Conservation (phyloP, 805 yeast species). For the Komagataella pastoris region DNA sequence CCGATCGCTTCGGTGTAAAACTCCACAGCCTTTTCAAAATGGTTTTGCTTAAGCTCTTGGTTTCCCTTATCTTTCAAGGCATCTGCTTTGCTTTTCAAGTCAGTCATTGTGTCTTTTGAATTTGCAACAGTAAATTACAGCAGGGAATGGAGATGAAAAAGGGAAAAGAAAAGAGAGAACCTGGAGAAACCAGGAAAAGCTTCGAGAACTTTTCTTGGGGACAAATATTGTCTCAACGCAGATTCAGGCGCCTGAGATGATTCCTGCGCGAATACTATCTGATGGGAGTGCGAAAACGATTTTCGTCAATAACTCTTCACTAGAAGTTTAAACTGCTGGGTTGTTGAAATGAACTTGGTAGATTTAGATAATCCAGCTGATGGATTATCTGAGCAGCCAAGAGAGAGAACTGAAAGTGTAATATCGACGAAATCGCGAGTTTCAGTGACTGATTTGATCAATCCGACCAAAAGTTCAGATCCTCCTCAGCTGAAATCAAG, state of each 20-base stretch:
- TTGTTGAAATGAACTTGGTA: neutral
- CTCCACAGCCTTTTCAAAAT: constrained; percentile 51
- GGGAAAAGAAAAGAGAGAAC: neutral
- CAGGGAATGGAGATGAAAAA: neutral
- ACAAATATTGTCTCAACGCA: neutral
- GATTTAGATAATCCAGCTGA: neutral
- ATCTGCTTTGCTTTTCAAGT: constrained; percentile 20
- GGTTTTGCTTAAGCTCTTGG: constrained; percentile 49
- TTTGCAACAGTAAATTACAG: neutral
- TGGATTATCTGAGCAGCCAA: neutral
- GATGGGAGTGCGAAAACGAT: neutral
- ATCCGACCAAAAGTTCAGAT: neutral
- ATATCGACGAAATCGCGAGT: neutral
- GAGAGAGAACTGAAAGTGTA: neutral
- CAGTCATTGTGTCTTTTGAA: neutral
- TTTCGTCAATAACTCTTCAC: neutral
- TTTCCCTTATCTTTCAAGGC: constrained; percentile 63
- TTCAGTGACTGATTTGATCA: neutral
- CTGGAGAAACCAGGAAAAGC: neutral
- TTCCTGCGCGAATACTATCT: neutral
- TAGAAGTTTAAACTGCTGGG: neutral
- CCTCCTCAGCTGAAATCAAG: neutral
- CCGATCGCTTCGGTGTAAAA: constrained; percentile 66
- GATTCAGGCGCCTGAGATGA: neutral
- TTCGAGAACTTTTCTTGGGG: neutral